Evolutionary conservation across 331 rosid genomes (phyloP), one percentile per base, ranked within the genome.

Genomic region (Telfairia occidentalis): DNA sequence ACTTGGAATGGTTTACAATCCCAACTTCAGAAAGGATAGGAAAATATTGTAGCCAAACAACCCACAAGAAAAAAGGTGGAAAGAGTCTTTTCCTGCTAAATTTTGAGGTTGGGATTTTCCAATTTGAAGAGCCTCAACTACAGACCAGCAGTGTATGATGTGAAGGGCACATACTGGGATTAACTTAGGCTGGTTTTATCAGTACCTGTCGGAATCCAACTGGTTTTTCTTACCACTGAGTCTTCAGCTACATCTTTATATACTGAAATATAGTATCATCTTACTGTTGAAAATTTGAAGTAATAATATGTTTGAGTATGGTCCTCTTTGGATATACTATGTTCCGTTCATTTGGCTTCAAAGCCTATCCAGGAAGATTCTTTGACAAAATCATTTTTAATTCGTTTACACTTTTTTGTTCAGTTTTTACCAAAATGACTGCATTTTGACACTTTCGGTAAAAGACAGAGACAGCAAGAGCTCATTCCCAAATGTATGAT

Each of bases 141-240:
- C 75, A 70, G 75, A 45, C 23, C 57, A 70, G 42, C 26, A 70
- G 40, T 45, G 75, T 26, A 3, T 45, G 42, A 70, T 45, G 50
- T 15, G 16, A 70, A 45, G 75, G 75, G 74, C 23, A 69, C 74
- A 43, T 43, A 69, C 34, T 67, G 53, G 13, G 74, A 43, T 67
- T 67, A 24, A 26, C 57, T 42, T 11, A 8, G 40, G 16, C 38
- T 45, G 74, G 43, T 43, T 45, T 35, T 26, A 43, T 70, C 40
- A 26, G 15, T 45, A 70, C 6, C 40, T 67, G 74, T 42, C 54
- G 37, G 37, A 11, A 43, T 67, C 37, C 37, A 64, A 37, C 72
- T 64, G n/a, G 24, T 32, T 61, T 61, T 7, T 16, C 67, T 30
- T 30, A 60, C 67, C 16, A n/a, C 0, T 8, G 46, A 65, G 52